Evolutionary conservation across 768 basidiomycete genomes (phyloP), one percentile per base, ranked within the genome.

Genomic region (Macrolepiota dolichaula): DNA sequence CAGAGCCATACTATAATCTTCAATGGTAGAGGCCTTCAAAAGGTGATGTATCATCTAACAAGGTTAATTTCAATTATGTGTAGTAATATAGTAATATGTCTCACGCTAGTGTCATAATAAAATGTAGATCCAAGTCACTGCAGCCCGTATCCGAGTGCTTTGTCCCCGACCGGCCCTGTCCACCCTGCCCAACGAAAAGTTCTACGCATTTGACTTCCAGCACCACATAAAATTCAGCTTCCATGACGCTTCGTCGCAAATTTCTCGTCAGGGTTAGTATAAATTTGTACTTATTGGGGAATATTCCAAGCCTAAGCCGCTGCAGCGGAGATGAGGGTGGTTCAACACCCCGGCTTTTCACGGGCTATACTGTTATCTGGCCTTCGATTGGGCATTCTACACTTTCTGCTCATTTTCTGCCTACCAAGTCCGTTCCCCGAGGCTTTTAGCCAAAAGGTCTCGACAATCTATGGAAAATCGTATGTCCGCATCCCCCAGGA

Each of bases 401-500:
- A 22, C 47, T 57, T n/a, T 57, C 56, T 24, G 67, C 64, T 2
- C 70, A 63, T 4, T 77, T 79, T 38, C 79, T 78, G 55, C 71
- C 76, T 11, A 70, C 76, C 1, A 79, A 79, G 0, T 77, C 77
- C 12, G 64, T 80, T 50, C 72, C 75, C 2, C 69, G 71, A 51
- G 76, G 79, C 63, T 81, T 74, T 59, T 76, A 78, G 17, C 68
- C 72, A 7, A 63, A 67, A 24, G 79, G 77, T 4, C 69, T 79
- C 36, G 70, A 76, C 53, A 62, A 67, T 15, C 71, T 81, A 1
- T 81, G 80, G 80, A 71, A 76, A 63, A 66, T 81, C 5, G 79
- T 78, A 57, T 29, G 70, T 67, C 2, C 7, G 11, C 4, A 5
- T 58, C n/a, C 3, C 27, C n/a, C 22, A 12, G 44, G 27, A 40